Evolutionary conservation across 345 rosid genomes (phyloP).

Genomic region (Cardamine occulta): DNA sequence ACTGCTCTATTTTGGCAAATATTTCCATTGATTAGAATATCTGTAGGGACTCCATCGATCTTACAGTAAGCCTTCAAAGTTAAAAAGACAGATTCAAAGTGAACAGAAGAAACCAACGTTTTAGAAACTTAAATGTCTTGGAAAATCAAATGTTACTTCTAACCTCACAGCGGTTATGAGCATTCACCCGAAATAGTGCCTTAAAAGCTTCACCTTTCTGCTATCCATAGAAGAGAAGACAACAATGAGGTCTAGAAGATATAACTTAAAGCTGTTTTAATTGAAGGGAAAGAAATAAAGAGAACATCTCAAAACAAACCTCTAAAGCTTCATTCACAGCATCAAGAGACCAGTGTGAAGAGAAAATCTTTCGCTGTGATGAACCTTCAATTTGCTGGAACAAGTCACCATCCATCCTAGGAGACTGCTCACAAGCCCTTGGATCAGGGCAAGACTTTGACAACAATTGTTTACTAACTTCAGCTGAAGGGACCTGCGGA

Average conservation of each 20-base stretch:
- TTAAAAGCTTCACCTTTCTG: slow-evolving; percentile 82
- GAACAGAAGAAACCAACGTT: slow-evolving; percentile 17
- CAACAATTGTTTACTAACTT: slow-evolving; percentile 39
- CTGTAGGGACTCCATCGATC: slow-evolving; percentile 83
- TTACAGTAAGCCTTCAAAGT: slow-evolving; percentile 84
- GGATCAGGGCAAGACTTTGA: slow-evolving; percentile 60
- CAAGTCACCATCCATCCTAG: slow-evolving; percentile 39
- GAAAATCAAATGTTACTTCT: slow-evolving; percentile 34
- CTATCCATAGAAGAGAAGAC: slow-evolving; percentile 34
- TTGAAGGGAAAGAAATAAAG: not conserved
- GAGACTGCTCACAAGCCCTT: slow-evolving; percentile 44
- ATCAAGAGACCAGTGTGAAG: slow-evolving; percentile 64
- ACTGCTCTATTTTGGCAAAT: slow-evolving; percentile 89
- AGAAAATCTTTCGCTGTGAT: slow-evolving; percentile 48
- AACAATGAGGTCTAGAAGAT: not conserved
- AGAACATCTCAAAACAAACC: slow-evolving; percentile 53
- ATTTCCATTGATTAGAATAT: slow-evolving; percentile 73
- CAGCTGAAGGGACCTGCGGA: slow-evolving; percentile 34
- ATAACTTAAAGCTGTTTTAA: not conserved
- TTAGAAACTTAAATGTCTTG: not conserved
- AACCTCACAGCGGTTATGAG: slow-evolving; percentile 85
- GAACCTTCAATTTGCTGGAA: slow-evolving; percentile 42
- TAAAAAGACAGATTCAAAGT: not conserved
- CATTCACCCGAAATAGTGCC: slow-evolving; percentile 77
- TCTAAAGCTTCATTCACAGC: slow-evolving; percentile 61